Conservation (phyloP, 73 alveolate species). For the Stentor coeruleus region DNA sequence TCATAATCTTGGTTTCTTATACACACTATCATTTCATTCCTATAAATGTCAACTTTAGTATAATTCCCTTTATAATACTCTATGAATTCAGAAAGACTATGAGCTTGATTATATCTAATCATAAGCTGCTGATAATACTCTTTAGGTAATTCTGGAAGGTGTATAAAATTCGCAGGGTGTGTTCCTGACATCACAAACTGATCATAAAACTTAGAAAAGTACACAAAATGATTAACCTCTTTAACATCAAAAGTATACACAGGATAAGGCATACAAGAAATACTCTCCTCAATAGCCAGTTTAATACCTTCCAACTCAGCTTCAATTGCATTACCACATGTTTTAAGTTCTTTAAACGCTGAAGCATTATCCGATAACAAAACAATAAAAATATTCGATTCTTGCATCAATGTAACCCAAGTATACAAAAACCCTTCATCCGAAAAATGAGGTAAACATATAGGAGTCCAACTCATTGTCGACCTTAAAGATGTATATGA, state of each 20-base stretch:
- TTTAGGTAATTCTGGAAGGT: not conserved
- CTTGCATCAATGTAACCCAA: not conserved
- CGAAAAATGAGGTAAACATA: constrained; percentile 14
- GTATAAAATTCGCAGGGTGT: not conserved
- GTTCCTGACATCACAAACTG: constrained; percentile 5
- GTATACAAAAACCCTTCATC: constrained; percentile 22
- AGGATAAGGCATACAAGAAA: not conserved
- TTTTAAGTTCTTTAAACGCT: constrained; percentile 23
- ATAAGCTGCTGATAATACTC: not conserved
- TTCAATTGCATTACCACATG: constrained; percentile 12
- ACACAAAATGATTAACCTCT: constrained; percentile 10
- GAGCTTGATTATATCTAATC: not conserved
- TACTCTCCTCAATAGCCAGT: not conserved
- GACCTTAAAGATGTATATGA: not conserved
- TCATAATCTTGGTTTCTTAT: not conserved
- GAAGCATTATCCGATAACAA: constrained; percentile 11
- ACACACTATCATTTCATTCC: not conserved
- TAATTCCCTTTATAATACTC: constrained; percentile 16
- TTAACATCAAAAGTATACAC: not conserved
- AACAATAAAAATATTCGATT: not conserved
- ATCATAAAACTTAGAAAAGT: not conserved
- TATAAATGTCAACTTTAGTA: not conserved
- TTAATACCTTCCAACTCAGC: not conserved
- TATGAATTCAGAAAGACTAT: not conserved
- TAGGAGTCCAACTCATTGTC: constrained; percentile 25